phyloP scores from a whole-genome alignment of 2,329 filamentous ascomycete species.

The Mycogone perniciosa region DNA sequence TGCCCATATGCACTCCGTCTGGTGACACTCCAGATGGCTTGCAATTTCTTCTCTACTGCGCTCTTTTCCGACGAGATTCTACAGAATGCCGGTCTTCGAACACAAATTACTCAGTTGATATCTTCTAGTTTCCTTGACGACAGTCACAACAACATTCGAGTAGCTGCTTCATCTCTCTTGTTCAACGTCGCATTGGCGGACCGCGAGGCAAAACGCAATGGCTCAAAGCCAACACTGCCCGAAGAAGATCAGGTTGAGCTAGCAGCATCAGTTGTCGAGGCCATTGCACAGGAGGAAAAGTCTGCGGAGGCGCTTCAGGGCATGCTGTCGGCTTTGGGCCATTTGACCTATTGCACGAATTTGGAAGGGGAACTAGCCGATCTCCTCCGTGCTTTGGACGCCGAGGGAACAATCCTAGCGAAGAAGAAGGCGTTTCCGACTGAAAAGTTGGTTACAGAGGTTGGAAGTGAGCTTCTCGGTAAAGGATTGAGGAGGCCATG shows the following conservation, averaged over 20 bases:
- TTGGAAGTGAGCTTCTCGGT: conserved; percentile 46
- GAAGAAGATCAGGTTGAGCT: conserved; percentile 75
- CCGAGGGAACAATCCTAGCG: conserved; percentile 53
- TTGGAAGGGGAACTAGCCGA: conserved; percentile 71
- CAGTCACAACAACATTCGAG: conserved; percentile 65
- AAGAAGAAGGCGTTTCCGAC: conserved; percentile 53
- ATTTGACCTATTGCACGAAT: conserved; percentile 65
- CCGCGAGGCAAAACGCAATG: conserved; percentile 55
- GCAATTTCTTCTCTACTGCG: conserved; percentile 75
- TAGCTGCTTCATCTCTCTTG: conserved; percentile 74
- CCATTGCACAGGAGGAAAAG: conserved; percentile 50
- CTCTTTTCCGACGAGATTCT: conserved; percentile 63
- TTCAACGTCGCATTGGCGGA: conserved; percentile 75
- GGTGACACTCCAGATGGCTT: conserved; percentile 74
- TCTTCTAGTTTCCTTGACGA: conserved; percentile 75
- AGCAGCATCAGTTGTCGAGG: conserved; percentile 73
- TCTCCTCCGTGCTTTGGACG: conserved; percentile 72
- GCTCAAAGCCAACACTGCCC: conserved; percentile 51
- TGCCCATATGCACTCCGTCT: conserved; percentile 79
- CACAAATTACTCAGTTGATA: conserved; percentile 60
- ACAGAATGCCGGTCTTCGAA: conserved; percentile 42
- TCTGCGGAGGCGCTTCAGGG: conserved; percentile 71
- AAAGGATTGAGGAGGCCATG: conserved; percentile 40
- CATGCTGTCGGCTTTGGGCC: conserved; percentile 67
- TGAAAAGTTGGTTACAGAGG: conserved; percentile 50